Conservation (phyloP, 805 yeast genomes). For the Saccharomyces mikatae region DNA sequence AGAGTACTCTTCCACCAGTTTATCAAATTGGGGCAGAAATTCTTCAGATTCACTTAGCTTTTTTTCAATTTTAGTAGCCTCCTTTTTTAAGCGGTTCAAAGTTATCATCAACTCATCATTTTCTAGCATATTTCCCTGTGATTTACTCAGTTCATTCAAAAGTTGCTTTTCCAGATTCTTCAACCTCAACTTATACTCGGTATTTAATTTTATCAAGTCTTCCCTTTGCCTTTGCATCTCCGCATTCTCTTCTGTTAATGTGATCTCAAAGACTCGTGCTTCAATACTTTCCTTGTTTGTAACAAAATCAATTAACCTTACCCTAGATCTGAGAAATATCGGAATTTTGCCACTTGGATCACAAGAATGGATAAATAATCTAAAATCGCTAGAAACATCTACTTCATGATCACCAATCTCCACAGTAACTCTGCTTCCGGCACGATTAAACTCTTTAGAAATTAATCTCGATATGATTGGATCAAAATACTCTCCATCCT, state of each 20-base stretch:
- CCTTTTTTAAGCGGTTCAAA: slow-evolving; percentile 57
- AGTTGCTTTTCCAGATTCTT: slow-evolving; percentile 50
- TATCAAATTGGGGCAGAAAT: slow-evolving; percentile 49
- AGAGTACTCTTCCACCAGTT: slow-evolving; percentile 38
- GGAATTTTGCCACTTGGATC: slow-evolving; percentile 43
- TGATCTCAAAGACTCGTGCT: slow-evolving; percentile 49
- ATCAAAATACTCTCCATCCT: slow-evolving; percentile 75
- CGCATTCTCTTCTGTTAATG: slow-evolving; percentile 52
- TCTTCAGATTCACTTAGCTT: slow-evolving; percentile 47
- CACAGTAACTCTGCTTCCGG: slow-evolving; percentile 65
- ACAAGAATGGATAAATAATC: slow-evolving; percentile 50
- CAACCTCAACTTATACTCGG: slow-evolving; percentile 50
- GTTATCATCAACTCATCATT: slow-evolving; percentile 51
- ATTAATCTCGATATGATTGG: slow-evolving; percentile 62
- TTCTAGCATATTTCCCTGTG: slow-evolving; percentile 59
- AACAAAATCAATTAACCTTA: slow-evolving; percentile 60
- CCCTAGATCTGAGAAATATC: slow-evolving; percentile 53
- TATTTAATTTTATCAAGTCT: slow-evolving; percentile 46
- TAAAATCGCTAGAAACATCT: slow-evolving; percentile 60
- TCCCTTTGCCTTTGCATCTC: slow-evolving; percentile 53
- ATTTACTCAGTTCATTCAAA: slow-evolving; percentile 46
- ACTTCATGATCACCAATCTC: slow-evolving; percentile 54
- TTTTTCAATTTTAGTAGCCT: slow-evolving; percentile 44
- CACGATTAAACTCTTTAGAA: slow-evolving; percentile 45
- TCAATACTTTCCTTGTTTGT: slow-evolving; percentile 63